Evolutionary conservation across 2,329 filamentous ascomycete species (phyloP), one percentile per base, ranked within the genome.

Genomic region (Sporothrix sp.): DNA sequence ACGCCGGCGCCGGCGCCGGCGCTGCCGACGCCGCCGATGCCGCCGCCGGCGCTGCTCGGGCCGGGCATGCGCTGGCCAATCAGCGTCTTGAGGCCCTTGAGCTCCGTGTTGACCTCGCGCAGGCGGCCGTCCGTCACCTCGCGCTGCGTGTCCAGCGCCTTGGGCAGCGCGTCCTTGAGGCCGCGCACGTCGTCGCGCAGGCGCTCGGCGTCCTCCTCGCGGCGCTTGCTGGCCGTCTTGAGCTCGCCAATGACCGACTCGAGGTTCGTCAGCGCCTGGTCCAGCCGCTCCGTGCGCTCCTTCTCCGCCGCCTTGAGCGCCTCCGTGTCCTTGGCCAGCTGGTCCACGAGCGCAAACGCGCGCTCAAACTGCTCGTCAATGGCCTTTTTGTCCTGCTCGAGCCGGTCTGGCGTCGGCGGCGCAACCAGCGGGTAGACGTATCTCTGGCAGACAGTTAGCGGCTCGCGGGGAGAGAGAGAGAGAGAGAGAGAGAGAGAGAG

Each of bases 331-430:
- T 87, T 86, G 33, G 87, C 81, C 1, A 98, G 78, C 63, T 97
- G 93, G 54, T 98, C 93, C 10, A 98, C 82, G 13, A 97, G 77
- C 16, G 84, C 75, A 65, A 98, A 98, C 2, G 91, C 88, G 61
- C 86, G 87, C 59, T 93, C 86, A 66, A 98, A 98, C 53, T 91
- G 85, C 57, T 90, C 89, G 65, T 97, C 90, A 52, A 98, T 90
- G 35, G 81, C 80, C 55, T 87, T 81, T 68, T 98, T 98, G 66
- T 98, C 93, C 65, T 94, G 85, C 62, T 96, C 88, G 9, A 98
- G 74, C 63, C 95, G 89, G 51, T 94, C 89, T 9, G 89, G 87
- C 1, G 93, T 98, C 2, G 93, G 93, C 4, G 93, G 94, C 11
- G 90, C 84, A 54, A 98, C 88, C 25, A 98, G 73, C 37, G 93